Evolutionary conservation across 768 basidiomycete species (phyloP), one percentile per base, ranked within the genome.

Genomic region (Trametes gibbosa): DNA sequence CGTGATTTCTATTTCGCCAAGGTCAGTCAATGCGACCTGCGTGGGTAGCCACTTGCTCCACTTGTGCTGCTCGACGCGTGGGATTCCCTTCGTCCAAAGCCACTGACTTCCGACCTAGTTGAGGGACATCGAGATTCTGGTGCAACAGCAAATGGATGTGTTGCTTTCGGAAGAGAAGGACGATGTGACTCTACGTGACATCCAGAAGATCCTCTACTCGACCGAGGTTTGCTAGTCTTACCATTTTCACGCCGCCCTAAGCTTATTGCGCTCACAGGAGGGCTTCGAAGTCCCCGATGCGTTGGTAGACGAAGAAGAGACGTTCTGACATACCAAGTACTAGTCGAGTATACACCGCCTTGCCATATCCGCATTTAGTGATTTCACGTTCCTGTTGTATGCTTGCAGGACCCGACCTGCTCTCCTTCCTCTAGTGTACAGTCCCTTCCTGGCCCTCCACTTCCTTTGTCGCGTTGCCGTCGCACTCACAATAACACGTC

Each of bases 1-100:
- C 79, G 95, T 46, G 95, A 98, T 72, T 98, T 99, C 74, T 99
- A 99, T 75, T 99, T 98, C 73, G 87, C 90, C 68, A 99, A 98
- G 84, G 95, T 96, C 65, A 47, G 80, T 66, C 27, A 32, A 40
- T 24, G 34, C 23, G 27, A 48, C 34, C 59, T 53, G 45, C 45
- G 13, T 51, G 23, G 21, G 24, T 9, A 27, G 25, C 14, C 17
- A 14, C 41, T 34, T 21, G 2, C 27, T 21, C 6, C 16, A 12
- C 23, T 1, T 37, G 35, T 41, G n/a, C 29, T 14, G 25, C 45
- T 19, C n/a, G 13, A 8, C 19, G 17, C 48, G 6, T 23, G 39
- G 10, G 16, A 1, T 17, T 29, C 9, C 2, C 43, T 23, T 37
- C 25, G 5, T 52, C 27, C 40, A 35, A 25, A 29, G 23, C 56